These are phyloP conservation scores for Circinella minor DNA, from an alignment of 371 early-diverging fungal genomes.

Conservation along the genomic window DNA sequence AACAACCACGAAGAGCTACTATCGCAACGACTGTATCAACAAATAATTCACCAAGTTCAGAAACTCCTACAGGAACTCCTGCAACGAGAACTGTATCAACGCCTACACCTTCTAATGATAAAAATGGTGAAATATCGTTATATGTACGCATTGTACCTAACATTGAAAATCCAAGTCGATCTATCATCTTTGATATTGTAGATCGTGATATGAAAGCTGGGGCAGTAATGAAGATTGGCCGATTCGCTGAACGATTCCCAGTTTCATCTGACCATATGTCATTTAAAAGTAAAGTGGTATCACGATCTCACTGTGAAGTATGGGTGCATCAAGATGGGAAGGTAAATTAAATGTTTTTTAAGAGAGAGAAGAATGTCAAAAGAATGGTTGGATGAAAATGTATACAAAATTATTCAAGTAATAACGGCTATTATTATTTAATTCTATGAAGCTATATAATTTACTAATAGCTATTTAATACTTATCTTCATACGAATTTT, in stretches of 20 bases:
- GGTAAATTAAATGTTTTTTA: conserved; percentile 13
- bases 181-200: conserved; percentile 81
- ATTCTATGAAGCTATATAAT: too few relatives aligned
- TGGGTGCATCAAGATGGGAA: conserved; percentile 72
- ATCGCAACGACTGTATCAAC: neutral
- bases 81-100: neutral
- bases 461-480: neutral
- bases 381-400: too few relatives aligned
- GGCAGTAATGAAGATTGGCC: conserved; percentile 75
- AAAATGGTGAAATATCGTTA: neutral
- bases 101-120: neutral
- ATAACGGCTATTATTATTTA: too few relatives aligned
- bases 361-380: too few relatives aligned
- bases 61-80: neutral
- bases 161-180: conserved; percentile 72
- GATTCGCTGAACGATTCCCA: conserved; percentile 76
- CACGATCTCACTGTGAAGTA: conserved; percentile 91
- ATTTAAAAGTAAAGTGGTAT: conserved; percentile 95
- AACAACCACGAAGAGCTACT: conserved; percentile 6
- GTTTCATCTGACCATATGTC: conserved; percentile 69
- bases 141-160: conserved; percentile 83
- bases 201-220: conserved; percentile 78
- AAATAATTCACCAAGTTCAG: neutral
- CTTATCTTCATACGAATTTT: neutral
- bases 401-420: too few relatives aligned